Evolutionary conservation across 1,139 yeast genomes (phyloP), one percentile per base, ranked within the genome.

Genomic region (Spencermartinsiella ligniputridi): DNA sequence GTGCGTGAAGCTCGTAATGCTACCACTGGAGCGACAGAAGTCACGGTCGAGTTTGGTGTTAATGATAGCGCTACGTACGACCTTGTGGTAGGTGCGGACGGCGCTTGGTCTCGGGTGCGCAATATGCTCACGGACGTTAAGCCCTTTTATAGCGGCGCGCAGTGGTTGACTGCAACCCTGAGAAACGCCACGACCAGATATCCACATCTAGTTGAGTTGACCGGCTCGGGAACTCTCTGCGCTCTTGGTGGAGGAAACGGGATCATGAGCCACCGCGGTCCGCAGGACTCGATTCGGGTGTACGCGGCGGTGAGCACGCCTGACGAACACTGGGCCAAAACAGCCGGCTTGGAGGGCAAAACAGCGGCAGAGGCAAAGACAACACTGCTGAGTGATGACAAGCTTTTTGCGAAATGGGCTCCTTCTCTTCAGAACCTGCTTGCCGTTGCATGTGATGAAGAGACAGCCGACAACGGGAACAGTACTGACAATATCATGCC

Each of bases 31-130:
- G 39, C 24, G 5, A 35, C 29, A 3, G 39, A 35, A 18, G n/a
- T 27, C 32, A 27, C 32, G 6, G 18, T 35, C 9, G 39, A 35
- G 16, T 22, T 35, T 21, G 39, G 39, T 3, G 22, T 29, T 21
- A n/a, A 35, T 21, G 39, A 29, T 15, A 11, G 15, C n/a, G 32
- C 32, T 15, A n/a, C 15, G n/a, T 27, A 27, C 32, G 69, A 67
- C 46, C 53, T 67, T 33, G 53, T 67, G 18, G 52, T 67, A 43
- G 71, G 69, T 5, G 67, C 67, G 39, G 71, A 67, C 49, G 71
- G 71, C 2, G 59, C 66, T 19, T 16, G 49, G 18, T 47, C 50
- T 9, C 20, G 38, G 11, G 50, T 47, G 5, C 32, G 32, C 15
- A 27, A 27, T 5, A 9, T 27, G 15, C 32, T 27, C 15, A 8